Conservation (phyloP, 805 yeast genomes). For the Yamadazyma philogaea region DNA sequence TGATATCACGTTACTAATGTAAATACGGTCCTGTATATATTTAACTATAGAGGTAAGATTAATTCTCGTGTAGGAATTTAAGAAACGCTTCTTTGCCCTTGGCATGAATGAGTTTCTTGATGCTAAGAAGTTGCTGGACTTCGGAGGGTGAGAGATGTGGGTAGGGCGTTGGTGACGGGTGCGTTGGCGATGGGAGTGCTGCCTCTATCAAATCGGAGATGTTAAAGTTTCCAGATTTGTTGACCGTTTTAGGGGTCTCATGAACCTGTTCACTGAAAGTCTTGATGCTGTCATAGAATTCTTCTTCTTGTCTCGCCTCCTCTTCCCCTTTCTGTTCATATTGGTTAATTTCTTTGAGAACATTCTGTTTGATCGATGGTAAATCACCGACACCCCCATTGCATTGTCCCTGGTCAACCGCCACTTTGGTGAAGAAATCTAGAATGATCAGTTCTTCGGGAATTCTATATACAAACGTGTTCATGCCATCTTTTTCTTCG, state of each 20-base stretch:
- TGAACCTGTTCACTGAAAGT: conserved; percentile 1
- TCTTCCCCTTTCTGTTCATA: conserved; percentile 22
- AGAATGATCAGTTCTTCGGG: conserved; percentile 67
- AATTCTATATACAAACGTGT: conserved; percentile 55
- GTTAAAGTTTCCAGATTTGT: conserved; percentile 23
- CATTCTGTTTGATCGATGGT: conserved; percentile 1
- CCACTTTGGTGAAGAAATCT: conserved; percentile 62
- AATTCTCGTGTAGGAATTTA: conserved; percentile 46
- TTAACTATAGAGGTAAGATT: neutral
- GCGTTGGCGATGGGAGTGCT: neutral
- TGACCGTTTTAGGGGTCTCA: neutral
- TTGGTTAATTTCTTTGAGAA: conserved; percentile 19
- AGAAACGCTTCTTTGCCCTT: conserved; percentile 70
- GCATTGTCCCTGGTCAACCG: conserved; percentile 19
- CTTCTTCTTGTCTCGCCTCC: conserved; percentile 7
- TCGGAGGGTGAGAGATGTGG: conserved; percentile 38
- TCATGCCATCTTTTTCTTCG: conserved; percentile 15
- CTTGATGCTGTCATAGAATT: conserved; percentile 11
- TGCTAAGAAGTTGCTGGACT: conserved; percentile 46
- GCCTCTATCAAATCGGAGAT: conserved; percentile 45
- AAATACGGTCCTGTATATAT: conserved; percentile 1
- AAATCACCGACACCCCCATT: conserved; percentile 18
- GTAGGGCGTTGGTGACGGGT: neutral
- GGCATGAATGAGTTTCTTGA: conserved; percentile 58
- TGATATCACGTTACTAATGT: neutral